Evolutionary conservation across 345 rosid genomes (phyloP), one percentile per base, ranked within the genome.

Genomic region (Pugionium cornutum): DNA sequence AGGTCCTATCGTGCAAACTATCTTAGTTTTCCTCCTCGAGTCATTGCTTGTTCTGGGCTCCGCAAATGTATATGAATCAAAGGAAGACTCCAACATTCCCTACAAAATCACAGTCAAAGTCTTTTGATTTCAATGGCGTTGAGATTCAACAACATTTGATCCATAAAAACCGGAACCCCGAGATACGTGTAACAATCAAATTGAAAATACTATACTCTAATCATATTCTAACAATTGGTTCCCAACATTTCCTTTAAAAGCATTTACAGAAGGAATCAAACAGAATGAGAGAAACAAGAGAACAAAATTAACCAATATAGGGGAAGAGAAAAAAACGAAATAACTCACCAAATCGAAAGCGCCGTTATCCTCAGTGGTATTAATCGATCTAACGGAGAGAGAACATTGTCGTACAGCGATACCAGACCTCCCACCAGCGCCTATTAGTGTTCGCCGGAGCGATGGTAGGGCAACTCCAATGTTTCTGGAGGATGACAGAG

Each of bases 1-100:
- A 32, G 97, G 99, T 53, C 99, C 97, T 69, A 88, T 88, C 97
- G 97, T 94, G 57, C 97, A 94, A 8, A 94, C 95, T 30, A 94
- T 90, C 83, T 94, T 94, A 7, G 97, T 88, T 64, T 94, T 94
- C 71, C 92, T 86, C 56, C 49, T 73, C 4, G 77, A 73, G 67
- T 75, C 76, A 36, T 83, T 50, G 62, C 54, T 67, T 35, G 25
- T 68, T 42, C 68, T 77, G 37, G 64, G 72, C n/a, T 69, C 66
- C 31, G 73, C 86, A 28, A 78, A 53, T 46, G 40, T 44, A 51
- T 52, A 69, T 25, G 53, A 64, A 32, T 65, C 73, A 31, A 74
- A 50, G 8, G 69, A 65, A 62, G 84, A 36, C 58, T 68, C 82
- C 68, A 76, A 8, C 31, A 67, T 62, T 53, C 81, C 94, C 88